Evolutionary conservation across 768 basidiomycete species (phyloP).

Genomic region (Russula abietina): DNA sequence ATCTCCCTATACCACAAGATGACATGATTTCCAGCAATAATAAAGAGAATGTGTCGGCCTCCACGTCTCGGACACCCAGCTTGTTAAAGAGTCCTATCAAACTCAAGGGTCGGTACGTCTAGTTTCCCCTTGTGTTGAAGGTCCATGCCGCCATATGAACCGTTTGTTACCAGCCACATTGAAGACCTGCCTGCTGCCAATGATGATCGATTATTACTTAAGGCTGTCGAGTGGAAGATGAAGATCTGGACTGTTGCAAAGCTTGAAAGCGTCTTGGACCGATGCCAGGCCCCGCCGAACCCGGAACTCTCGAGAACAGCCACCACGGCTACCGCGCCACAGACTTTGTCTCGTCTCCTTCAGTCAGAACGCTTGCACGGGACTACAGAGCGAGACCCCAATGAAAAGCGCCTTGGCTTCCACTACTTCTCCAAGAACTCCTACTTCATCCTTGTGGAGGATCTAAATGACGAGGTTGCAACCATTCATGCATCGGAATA

Average conservation of each 20-base stretch:
- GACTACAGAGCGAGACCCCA: constrained; percentile 83
- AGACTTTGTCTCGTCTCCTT: constrained; percentile 54
- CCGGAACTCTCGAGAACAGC: constrained; percentile 30
- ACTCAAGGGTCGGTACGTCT: constrained; percentile 49
- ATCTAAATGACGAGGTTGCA: constrained; percentile 74
- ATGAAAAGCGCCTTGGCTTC: constrained; percentile 80
- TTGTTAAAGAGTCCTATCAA: constrained; percentile 61
- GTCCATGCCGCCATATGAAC: not conserved
- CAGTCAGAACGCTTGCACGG: constrained; percentile 84
- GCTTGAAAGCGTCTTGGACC: constrained; percentile 63
- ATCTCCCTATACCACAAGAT: constrained; percentile 36
- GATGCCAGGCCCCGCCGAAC: constrained; percentile 45
- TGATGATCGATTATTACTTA: constrained; percentile 48
- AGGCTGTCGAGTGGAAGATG: constrained; percentile 64
- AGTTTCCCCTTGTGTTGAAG: not conserved
- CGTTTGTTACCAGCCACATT: constrained; percentile 24
- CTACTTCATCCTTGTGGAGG: constrained; percentile 88
- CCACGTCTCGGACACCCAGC: constrained; percentile 27
- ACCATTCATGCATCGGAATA: constrained; percentile 86
- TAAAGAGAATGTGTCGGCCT: constrained; percentile 55
- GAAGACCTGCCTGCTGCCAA: constrained; percentile 30
- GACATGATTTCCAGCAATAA: constrained; percentile 37
- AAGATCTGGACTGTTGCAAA: constrained; percentile 84
- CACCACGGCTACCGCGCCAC: constrained; percentile 31
- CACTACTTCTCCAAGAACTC: constrained; percentile 74